Evolutionary conservation across 1,284 basidiomycete genomes (phyloP).

Genomic region (Abortiporus biennis): DNA sequence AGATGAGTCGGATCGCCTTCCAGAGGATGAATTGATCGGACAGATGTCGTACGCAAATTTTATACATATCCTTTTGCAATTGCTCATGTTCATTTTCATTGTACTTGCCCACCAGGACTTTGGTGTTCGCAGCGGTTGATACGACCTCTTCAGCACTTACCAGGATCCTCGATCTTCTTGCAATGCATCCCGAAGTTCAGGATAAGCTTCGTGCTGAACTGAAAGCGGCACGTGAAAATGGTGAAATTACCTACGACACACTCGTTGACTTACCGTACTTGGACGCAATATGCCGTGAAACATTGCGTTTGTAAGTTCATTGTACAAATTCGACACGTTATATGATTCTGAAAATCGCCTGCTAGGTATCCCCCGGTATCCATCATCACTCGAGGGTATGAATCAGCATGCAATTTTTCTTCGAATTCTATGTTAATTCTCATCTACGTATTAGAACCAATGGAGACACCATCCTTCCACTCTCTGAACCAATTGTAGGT

Average conservation of each 20-base stretch:
- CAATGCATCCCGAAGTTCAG: conserved; percentile 15
- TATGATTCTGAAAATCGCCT: background rate
- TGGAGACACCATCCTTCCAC: conserved; percentile 47
- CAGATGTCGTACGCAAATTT: conserved; percentile 23
- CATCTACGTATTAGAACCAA: conserved; percentile 10
- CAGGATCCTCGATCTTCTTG: conserved; percentile 13
- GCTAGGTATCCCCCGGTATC: conserved; percentile 9
- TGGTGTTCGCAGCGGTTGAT: conserved; percentile 15
- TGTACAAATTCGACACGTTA: background rate
- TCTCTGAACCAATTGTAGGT: conserved; percentile 35
- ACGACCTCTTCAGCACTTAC: conserved; percentile 16
- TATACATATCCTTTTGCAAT: too few species aligned
- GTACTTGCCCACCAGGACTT: too few species aligned
- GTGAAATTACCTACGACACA: conserved; percentile 13
- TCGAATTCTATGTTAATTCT: background rate
- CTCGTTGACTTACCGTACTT: conserved; percentile 18
- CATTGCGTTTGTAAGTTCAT: conserved; percentile 16
- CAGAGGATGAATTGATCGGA: conserved; percentile 19
- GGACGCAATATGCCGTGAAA: conserved; percentile 18
- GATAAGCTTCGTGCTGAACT: conserved; percentile 15
- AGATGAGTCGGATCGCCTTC: conserved; percentile 16
- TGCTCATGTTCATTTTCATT: too few species aligned
- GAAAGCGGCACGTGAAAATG: conserved; percentile 7
- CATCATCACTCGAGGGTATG: conserved; percentile 10
- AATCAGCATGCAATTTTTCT: background rate